Conservation (phyloP, 768 basidiomycete genomes). For the Rhodotorula sphaerocarpa region DNA sequence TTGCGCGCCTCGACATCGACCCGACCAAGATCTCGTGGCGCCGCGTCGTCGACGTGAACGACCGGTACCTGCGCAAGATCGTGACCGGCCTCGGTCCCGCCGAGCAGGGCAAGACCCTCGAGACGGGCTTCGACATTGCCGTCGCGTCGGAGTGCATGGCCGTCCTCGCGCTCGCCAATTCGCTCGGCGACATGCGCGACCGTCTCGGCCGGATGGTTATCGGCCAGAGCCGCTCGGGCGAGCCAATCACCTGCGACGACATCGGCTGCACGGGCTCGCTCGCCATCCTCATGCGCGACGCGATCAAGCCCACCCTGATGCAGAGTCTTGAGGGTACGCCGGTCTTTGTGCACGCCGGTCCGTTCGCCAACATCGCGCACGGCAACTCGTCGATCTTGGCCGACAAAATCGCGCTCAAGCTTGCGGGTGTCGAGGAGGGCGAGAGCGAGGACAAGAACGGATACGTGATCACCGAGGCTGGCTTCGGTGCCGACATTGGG, state of each 20-base stretch:
- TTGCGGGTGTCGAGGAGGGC: constrained; percentile 88
- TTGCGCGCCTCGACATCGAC: constrained; percentile 87
- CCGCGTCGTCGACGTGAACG: constrained; percentile 92
- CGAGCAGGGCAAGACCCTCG: constrained; percentile 79
- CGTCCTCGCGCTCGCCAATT: constrained; percentile 81
- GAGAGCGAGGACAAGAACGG: constrained; percentile 72
- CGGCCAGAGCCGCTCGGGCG: constrained; percentile 80
- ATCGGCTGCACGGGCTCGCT: constrained; percentile 90
- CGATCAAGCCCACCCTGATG: constrained; percentile 98
- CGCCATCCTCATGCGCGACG: constrained; percentile 95
- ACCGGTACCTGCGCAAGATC: constrained; percentile 89
- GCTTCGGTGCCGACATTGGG: constrained; percentile 97
- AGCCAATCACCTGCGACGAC: constrained; percentile 91
- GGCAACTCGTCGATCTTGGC: constrained; percentile 95
- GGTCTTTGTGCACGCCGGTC: constrained; percentile 97
- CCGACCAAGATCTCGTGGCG: constrained; percentile 83
- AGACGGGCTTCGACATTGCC: constrained; percentile 90
- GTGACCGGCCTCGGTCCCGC: constrained; percentile 83
- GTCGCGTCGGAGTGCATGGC: constrained; percentile 99
- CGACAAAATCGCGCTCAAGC: constrained; percentile 92
- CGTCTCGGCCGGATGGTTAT: constrained; percentile 93
- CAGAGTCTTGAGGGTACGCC: constrained; percentile 93
- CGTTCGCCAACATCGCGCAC: constrained; percentile 98
- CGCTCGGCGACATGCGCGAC: constrained; percentile 81
- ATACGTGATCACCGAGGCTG: constrained; percentile 95